Evolutionary conservation across 163 green algal genomes (phyloP), one percentile per base, ranked within the genome.

Genomic region (Prototheca stagnorum): DNA sequence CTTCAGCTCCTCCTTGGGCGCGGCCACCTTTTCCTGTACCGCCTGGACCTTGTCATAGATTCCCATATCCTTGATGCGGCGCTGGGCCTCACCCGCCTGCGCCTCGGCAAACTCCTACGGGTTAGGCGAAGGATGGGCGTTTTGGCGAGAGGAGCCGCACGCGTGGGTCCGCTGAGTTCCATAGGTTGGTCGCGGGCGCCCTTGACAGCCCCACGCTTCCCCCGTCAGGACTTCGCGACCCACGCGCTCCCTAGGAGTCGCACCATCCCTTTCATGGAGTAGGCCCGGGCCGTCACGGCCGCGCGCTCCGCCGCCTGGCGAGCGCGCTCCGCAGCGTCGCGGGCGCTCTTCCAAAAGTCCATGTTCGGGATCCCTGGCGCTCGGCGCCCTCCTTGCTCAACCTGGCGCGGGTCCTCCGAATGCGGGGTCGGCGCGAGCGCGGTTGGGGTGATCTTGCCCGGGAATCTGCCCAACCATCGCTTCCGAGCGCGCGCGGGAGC

Each of bases 231-330:
- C 11, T 14, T 14, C 33, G 33, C 33, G 14, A 39, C 14, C 33
- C 11, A n/a, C 33, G 11, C 33, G 11, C 33, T n/a, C 33, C 33
- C 11, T 39, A n/a, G n/a, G n/a, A n/a, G n/a, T n/a, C n/a, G n/a
- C n/a, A 57, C 51, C 50, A 56, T 45, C 15, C 51, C 51, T 33
- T 54, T 67, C 23, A 61, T 44, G 9, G 51, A 58, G 0, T 57
- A 22, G 11, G 43, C 45, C 45, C 57, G 39, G 9, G 58, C 58
- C 17, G 39, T 31, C 8, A 19, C 29, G 0, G 29, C 44, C 0
- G 51, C 58, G 17, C 39, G 43, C 27, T 58, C 51, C 16, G 58
- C 58, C 4, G 58, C 50, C 34, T 39, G 33, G 14, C 33, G 33
- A 39, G 33, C n/a, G n/a, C n/a, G n/a, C n/a, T n/a, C n/a, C n/a